Evolutionary conservation across 1,284 basidiomycete species (phyloP).

Genomic region (Vanrija sp.): DNA sequence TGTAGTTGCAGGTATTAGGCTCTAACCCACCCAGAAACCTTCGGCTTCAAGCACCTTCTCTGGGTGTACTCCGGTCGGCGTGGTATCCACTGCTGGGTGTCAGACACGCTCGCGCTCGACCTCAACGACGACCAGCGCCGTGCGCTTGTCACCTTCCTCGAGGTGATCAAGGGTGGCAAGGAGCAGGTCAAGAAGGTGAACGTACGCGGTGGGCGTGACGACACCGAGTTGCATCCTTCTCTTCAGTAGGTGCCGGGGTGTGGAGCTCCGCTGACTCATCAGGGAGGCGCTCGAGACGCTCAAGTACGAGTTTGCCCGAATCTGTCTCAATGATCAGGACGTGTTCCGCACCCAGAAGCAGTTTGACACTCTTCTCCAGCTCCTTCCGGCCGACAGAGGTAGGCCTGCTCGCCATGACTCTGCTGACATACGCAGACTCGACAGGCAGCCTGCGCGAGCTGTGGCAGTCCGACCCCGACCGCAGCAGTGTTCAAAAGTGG

Average conservation of each 20-base stretch:
- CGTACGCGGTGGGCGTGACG: constrained; percentile 52
- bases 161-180: constrained; percentile 78
- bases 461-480: constrained; percentile 62
- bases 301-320: constrained; percentile 58
- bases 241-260: constrained; percentile 58
- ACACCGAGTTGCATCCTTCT: constrained; percentile 63
- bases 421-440: constrained; percentile 34
- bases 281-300: constrained; percentile 60
- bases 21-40: constrained; percentile 58
- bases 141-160: constrained; percentile 79
- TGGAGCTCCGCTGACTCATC: constrained; percentile 8
- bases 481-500: constrained; percentile 69
- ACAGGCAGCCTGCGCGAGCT: constrained; percentile 55
- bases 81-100: constrained; percentile 98
- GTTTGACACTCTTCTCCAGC: constrained; percentile 68
- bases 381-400: constrained; percentile 64
- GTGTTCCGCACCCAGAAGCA: constrained; percentile 70
- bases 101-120: constrained; percentile 79
- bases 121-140: constrained; percentile 88
- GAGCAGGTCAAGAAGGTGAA: constrained; percentile 83
- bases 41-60: constrained; percentile 71
- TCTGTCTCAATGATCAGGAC: constrained; percentile 82
- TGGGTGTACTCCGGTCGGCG: constrained; percentile 99
- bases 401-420: constrained; percentile 10
- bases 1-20: too few species aligned